phyloP scores from a whole-genome alignment of 495 filamentous ascomycete species.

The Lasiosphaeriaceae sp. region DNA sequence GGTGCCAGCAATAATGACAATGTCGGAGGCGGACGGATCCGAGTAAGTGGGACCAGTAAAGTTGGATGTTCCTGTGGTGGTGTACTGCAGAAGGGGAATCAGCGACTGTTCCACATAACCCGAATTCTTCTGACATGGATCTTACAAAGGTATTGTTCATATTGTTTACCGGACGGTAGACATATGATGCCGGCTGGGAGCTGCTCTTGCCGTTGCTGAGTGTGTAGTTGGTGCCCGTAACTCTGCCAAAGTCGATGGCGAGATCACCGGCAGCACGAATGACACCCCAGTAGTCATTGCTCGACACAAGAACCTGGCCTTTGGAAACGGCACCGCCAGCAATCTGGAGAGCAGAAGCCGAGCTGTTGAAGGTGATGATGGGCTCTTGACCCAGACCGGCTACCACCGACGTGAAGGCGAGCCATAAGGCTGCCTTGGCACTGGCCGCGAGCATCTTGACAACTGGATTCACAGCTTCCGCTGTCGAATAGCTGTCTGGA shows the following conservation, averaged over 20 bases:
- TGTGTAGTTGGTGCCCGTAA: slow-evolving; percentile 59
- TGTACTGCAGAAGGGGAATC: slow-evolving; percentile 25
- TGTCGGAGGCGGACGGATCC: slow-evolving; percentile 41
- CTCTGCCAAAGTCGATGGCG: slow-evolving; percentile 65
- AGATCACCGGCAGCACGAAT: slow-evolving; percentile 64
- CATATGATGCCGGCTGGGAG: slow-evolving; percentile 34
- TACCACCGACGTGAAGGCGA: slow-evolving; percentile 27
- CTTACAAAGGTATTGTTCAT: slow-evolving; percentile 46
- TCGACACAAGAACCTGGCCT: slow-evolving; percentile 50
- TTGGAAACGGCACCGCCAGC: slow-evolving; percentile 39
- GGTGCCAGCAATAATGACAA: slow-evolving; percentile 67
- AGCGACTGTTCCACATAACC: neutral
- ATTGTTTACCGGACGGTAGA: slow-evolving; percentile 40
- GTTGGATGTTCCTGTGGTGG: slow-evolving; percentile 35
- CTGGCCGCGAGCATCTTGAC: slow-evolving; percentile 18
- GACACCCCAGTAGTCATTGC: slow-evolving; percentile 62
- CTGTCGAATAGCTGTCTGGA: neutral
- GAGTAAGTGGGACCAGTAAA: slow-evolving; percentile 43
- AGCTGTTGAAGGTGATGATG: slow-evolving; percentile 47
- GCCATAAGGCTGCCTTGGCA: slow-evolving; percentile 21
- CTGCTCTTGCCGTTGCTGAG: slow-evolving; percentile 45
- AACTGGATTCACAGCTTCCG: neutral
- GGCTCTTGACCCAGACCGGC: slow-evolving; percentile 53
- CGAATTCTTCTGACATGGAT: neutral
- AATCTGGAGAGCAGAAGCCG: slow-evolving; percentile 39